Conservation (phyloP, 495 filamentous ascomycete species). For the Bacidia rubella region DNA sequence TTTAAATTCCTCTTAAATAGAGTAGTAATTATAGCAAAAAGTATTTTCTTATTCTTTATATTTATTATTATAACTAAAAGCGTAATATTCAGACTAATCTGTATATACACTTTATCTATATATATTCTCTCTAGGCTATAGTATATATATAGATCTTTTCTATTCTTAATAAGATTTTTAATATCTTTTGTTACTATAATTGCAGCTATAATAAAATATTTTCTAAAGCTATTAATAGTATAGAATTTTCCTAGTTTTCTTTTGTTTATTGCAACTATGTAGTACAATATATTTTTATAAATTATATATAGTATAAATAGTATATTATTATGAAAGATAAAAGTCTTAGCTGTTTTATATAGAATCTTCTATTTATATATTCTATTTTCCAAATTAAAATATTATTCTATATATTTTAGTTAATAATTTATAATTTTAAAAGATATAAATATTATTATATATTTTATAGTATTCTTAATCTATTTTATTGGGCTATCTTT, state of each 20-base stretch:
- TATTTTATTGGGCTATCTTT: not conserved
- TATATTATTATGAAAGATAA: not conserved
- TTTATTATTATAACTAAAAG: too few species aligned
- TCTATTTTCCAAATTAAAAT: not conserved
- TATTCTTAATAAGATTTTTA: too few species aligned
- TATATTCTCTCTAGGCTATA: too few species aligned
- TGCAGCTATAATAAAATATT: not conserved
- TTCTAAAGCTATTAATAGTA: not conserved
- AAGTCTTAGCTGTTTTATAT: not conserved
- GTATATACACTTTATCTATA: too few species aligned
- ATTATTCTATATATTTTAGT: not conserved
- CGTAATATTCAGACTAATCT: too few species aligned
- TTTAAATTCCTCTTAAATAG: not conserved
- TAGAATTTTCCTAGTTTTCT: not conserved
- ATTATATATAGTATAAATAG: not conserved
- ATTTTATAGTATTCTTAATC: conserved; percentile 1
- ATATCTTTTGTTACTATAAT: too few species aligned
- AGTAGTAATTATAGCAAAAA: too few species aligned
- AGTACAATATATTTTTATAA: not conserved
- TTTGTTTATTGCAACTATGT: not conserved
- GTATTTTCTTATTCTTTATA: too few species aligned
- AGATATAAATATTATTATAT: not conserved
- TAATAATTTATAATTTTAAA: not conserved
- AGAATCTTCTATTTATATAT: not conserved
- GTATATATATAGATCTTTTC: too few species aligned